Evolutionary conservation across 2,329 filamentous ascomycete genomes (phyloP).

Genomic region (Sphaerulina musiva): DNA sequence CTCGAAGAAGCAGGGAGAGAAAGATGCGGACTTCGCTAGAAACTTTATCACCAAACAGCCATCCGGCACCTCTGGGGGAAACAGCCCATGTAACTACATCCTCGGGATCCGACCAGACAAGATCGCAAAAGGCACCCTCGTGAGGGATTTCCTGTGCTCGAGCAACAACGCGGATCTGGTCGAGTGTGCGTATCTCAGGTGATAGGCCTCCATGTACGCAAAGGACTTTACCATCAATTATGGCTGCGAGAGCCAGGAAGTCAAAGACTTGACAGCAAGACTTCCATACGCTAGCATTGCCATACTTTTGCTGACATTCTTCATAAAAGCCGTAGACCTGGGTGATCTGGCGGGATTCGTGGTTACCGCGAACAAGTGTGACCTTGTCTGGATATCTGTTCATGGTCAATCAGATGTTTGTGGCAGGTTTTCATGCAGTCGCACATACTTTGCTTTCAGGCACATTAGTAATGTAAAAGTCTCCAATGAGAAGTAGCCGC

Average conservation of each 20-base stretch:
- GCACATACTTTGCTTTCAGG: constrained; percentile 58
- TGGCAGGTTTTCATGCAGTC: neutral
- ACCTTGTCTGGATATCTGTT: constrained; percentile 64
- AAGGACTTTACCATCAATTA: constrained; percentile 67
- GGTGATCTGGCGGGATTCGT: constrained; percentile 71
- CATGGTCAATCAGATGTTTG: neutral
- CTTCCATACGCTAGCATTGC: constrained; percentile 72
- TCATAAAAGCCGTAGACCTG: constrained; percentile 76
- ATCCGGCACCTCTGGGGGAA: constrained; percentile 87
- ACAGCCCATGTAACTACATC: constrained; percentile 97
- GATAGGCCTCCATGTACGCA: constrained; percentile 67
- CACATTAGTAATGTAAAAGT: constrained; percentile 67
- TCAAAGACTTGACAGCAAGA: constrained; percentile 73
- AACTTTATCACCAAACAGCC: constrained; percentile 94
- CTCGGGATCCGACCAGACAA: constrained; percentile 96
- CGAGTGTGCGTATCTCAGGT: constrained; percentile 66
- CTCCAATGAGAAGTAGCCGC: constrained; percentile 68
- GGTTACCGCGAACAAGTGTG: constrained; percentile 68
- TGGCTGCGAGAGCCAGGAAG: constrained; percentile 65
- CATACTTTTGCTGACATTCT: constrained; percentile 70
- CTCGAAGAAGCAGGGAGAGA: neutral
- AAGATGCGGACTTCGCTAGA: constrained; percentile 49
- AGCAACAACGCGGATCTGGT: constrained; percentile 68
- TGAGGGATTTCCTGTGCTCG: constrained; percentile 82
- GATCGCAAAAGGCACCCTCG: constrained; percentile 97